Evolutionary conservation across 164 flowering plant species (phyloP).

Genomic region (Litsea cubeba): DNA sequence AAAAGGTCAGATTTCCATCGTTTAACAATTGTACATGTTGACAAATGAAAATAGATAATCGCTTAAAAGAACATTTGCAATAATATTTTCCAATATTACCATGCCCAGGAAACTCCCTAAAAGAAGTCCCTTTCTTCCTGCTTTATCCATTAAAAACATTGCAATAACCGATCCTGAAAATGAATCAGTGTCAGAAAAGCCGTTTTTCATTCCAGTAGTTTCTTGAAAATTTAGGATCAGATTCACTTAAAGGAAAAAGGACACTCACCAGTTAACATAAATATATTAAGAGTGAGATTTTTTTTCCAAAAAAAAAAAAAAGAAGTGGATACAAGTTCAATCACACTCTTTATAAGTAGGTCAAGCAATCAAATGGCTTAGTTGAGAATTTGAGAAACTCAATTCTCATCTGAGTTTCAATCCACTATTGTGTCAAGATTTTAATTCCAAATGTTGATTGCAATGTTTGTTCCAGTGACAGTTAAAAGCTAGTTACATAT

Average conservation of each 20-base stretch:
- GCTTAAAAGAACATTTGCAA: not conserved
- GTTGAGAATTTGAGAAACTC: not conserved
- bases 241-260: not conserved
- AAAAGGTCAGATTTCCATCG: conserved; percentile 3
- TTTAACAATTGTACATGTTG: not conserved
- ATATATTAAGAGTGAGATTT: not conserved
- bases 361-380: not conserved
- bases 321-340: too few species aligned
- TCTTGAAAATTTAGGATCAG: not conserved
- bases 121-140: conserved; percentile 83
- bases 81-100: conserved; percentile 32
- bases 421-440: not conserved
- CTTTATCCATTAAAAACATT: conserved; percentile 82
- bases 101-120: conserved; percentile 88
- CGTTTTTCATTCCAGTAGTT: not conserved
- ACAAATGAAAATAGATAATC: not conserved
- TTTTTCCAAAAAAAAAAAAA: too few species aligned
- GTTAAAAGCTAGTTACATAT: not conserved
- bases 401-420: not conserved
- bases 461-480: not conserved
- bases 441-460: not conserved
- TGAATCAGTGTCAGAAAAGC: not conserved
- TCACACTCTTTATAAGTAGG: not conserved
- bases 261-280: not conserved
- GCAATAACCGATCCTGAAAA: conserved; percentile 75